Evolutionary conservation across 306 rosid genomes (phyloP).

Genomic region (Vigna reflexopilosa): DNA sequence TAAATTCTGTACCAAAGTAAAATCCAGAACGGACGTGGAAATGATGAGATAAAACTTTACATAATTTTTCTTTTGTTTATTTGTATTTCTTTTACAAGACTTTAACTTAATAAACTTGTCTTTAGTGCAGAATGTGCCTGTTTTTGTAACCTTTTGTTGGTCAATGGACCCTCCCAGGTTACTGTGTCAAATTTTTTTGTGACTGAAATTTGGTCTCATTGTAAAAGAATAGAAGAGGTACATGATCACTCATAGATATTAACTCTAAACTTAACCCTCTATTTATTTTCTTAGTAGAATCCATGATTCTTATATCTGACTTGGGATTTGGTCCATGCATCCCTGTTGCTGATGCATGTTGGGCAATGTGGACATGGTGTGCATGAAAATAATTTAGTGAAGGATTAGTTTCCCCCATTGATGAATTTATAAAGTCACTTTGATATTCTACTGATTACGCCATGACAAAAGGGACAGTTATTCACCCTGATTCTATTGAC

Average conservation of each 20-base stretch:
- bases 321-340: conserved; percentile 35
- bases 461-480: conserved; percentile 7
- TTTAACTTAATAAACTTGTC: conserved; percentile 30
- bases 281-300: conserved; percentile 21
- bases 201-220: neutral
- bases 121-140: neutral
- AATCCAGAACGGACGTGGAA: conserved; percentile 29
- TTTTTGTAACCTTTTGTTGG: conserved; percentile 15
- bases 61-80: neutral
- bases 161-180: conserved; percentile 4
- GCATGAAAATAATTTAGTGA: conserved; percentile 32
- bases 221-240: conserved; percentile 19
- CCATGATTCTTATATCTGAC: conserved; percentile 25
- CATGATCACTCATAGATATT: neutral
- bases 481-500: conserved; percentile 37
- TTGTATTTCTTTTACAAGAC: neutral
- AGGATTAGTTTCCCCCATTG: conserved; percentile 17
- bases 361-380: conserved; percentile 23
- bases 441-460: conserved; percentile 17
- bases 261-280: conserved; percentile 11
- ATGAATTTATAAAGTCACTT: conserved; percentile 34
- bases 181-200: neutral
- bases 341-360: conserved; percentile 25
- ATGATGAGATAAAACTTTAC: conserved; percentile 8
- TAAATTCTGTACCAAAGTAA: neutral